Conservation (phyloP, 2,329 filamentous ascomycete species). For the Pseudogymnoascus verrucosus region DNA sequence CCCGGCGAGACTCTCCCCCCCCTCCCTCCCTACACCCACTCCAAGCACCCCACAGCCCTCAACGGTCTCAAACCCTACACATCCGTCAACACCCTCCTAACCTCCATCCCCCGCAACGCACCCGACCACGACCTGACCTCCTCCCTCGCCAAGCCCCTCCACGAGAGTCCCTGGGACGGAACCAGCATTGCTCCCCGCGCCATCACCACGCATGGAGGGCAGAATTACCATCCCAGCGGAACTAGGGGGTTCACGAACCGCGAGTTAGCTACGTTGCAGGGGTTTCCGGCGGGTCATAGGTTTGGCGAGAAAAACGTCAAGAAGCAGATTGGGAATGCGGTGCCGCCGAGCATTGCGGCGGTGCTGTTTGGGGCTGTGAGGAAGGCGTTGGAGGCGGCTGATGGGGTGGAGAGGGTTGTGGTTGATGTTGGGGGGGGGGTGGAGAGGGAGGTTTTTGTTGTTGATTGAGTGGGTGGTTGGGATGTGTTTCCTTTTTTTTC, state of each 20-base stretch:
- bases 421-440: not conserved
- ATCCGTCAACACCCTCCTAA: conserved; percentile 34
- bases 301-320: conserved; percentile 45
- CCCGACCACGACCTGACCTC: conserved; percentile 34
- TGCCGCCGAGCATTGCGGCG: conserved; percentile 53
- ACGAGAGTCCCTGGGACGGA: conserved; percentile 35
- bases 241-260: conserved; percentile 54
- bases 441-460: not conserved
- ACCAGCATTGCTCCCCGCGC: conserved; percentile 43
- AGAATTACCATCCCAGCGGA: conserved; percentile 59
- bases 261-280: conserved; percentile 62
- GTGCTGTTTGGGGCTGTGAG: conserved; percentile 32
- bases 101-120: conserved; percentile 20
- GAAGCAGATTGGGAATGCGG: conserved; percentile 71
- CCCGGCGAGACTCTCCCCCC: conserved; percentile 63
- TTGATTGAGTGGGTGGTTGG: not conserved
- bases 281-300: conserved; percentile 54
- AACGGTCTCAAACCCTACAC: conserved; percentile 32
- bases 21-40: conserved; percentile 57
- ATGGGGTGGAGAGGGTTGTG: conserved; percentile 15
- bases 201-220: conserved; percentile 57
- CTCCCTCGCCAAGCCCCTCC: conserved; percentile 22
- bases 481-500: not conserved
- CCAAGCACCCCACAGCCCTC: conserved; percentile 26
- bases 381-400: conserved; percentile 28